Conservation (phyloP, 2,329 filamentous ascomycete genomes). For the Arthrobotrys pseudoclavata region DNA sequence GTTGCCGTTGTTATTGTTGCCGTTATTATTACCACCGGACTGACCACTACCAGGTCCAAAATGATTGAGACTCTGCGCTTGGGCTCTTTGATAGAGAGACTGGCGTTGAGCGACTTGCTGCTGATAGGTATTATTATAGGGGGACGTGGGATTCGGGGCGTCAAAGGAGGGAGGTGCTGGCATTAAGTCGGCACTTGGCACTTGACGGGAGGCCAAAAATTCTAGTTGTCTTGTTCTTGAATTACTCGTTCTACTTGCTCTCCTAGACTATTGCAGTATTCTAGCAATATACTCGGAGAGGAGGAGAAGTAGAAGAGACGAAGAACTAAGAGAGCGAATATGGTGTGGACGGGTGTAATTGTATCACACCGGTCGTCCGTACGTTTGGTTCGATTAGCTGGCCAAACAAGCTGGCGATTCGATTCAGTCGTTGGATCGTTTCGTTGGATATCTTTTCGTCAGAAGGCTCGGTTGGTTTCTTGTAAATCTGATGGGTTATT, state of each 20-base stretch:
- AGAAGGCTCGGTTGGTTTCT: background rate
- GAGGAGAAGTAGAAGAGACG: background rate
- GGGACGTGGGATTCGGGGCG: conserved; percentile 57
- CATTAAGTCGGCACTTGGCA: conserved; percentile 51
- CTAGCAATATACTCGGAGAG: conserved; percentile 14
- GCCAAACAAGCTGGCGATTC: conserved; percentile 9
- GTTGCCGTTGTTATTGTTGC: conserved; percentile 28
- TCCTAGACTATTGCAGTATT: conserved; percentile 17
- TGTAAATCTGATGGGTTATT: background rate
- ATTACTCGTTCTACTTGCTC: conserved; percentile 12
- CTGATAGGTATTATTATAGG: conserved; percentile 57
- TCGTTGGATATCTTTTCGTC: background rate
- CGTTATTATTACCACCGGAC: conserved; percentile 8
- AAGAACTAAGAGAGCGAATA: background rate
- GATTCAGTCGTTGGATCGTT: background rate
- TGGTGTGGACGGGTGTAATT: background rate
- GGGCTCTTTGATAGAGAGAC: conserved; percentile 49
- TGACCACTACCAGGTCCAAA: conserved; percentile 40
- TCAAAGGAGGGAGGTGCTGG: conserved; percentile 60
- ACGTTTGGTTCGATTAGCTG: background rate
- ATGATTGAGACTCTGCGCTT: conserved; percentile 53
- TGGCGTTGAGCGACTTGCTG: conserved; percentile 56
- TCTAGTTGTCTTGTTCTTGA: background rate
- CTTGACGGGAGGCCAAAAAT: background rate
- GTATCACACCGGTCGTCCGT: conserved; percentile 1